Evolutionary conservation across 2,329 filamentous ascomycete genomes (phyloP).

Genomic region (Talaromyces rugulosus): DNA sequence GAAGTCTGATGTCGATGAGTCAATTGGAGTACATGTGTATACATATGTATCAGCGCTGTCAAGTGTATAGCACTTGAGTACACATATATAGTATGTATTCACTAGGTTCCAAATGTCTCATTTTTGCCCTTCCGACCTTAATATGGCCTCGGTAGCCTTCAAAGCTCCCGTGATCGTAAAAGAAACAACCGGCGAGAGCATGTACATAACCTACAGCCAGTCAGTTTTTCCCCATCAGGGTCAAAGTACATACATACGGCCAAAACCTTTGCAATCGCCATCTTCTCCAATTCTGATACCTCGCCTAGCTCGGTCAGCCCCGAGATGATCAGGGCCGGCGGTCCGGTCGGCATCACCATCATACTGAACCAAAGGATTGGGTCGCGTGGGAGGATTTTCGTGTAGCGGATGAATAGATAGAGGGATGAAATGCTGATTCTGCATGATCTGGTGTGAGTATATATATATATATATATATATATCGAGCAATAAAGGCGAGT

Average conservation of each 20-base stretch:
- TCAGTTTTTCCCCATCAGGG: slow-evolving; percentile 12
- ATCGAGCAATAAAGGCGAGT: not conserved
- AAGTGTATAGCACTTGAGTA: too few species aligned
- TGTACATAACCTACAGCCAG: slow-evolving; percentile 25
- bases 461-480: not conserved
- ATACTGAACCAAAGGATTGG: slow-evolving; percentile 63
- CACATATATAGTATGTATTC: too few species aligned
- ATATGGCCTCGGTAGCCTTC: slow-evolving; percentile 25
- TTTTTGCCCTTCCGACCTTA: slow-evolving; percentile 5
- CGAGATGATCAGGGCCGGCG: slow-evolving; percentile 51
- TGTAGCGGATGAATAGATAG: slow-evolving; percentile 52
- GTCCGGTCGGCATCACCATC: slow-evolving; percentile 58
- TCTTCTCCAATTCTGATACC: slow-evolving; percentile 44
- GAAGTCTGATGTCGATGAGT: not conserved
- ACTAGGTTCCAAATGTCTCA: not conserved
- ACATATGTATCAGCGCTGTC: too few species aligned
- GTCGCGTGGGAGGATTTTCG: slow-evolving; percentile 50
- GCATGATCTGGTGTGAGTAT: not conserved
- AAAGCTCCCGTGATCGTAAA: slow-evolving; percentile 29
- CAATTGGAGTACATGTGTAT: too few species aligned
- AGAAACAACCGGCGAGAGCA: slow-evolving; percentile 26
- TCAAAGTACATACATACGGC: slow-evolving; percentile 30
- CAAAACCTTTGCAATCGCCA: slow-evolving; percentile 52
- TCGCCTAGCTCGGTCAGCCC: slow-evolving; percentile 47
- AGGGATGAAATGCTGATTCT: slow-evolving; percentile 52